Conservation (phyloP, 2,329 filamentous ascomycete species). For the Trichoderma koningii region DNA sequence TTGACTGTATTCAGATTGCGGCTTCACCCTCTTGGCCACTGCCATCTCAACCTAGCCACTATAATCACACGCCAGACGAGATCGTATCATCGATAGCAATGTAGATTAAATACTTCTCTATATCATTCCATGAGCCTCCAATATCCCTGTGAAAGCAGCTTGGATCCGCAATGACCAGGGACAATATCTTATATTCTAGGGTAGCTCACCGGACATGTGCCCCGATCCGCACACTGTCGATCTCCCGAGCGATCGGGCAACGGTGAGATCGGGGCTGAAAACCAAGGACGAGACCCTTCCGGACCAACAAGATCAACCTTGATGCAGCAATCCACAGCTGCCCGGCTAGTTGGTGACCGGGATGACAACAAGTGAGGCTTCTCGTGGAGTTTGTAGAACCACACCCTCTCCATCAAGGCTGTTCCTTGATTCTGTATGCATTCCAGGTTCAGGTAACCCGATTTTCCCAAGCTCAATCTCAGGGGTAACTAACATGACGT, state of each 20-base stretch:
- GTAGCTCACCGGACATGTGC: background rate
- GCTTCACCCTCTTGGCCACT: too few relatives aligned
- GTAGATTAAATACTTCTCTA: too few relatives aligned
- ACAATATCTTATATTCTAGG: background rate
- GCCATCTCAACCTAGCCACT: too few relatives aligned
- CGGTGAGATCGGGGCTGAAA: slow-evolving; percentile 15
- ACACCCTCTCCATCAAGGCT: too few relatives aligned
- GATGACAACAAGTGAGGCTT: background rate
- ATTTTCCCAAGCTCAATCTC: too few relatives aligned
- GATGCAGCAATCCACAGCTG: background rate
- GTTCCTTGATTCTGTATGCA: too few relatives aligned
- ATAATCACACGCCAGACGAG: too few relatives aligned
- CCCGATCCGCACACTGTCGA: background rate
- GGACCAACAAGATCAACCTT: background rate
- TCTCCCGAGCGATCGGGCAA: slow-evolving; percentile 19
- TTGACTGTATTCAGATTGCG: too few relatives aligned
- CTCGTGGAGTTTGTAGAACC: background rate
- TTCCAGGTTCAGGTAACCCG: too few relatives aligned
- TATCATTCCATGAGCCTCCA: background rate
- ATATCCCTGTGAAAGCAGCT: background rate
- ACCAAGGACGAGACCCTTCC: background rate
- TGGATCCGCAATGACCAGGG: background rate
- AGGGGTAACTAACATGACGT: too few relatives aligned
- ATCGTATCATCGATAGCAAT: too few relatives aligned
- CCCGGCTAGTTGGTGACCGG: too few relatives aligned